Conservation (phyloP, 257 asterid genomes). For the Paraleonurus japonicus region DNA sequence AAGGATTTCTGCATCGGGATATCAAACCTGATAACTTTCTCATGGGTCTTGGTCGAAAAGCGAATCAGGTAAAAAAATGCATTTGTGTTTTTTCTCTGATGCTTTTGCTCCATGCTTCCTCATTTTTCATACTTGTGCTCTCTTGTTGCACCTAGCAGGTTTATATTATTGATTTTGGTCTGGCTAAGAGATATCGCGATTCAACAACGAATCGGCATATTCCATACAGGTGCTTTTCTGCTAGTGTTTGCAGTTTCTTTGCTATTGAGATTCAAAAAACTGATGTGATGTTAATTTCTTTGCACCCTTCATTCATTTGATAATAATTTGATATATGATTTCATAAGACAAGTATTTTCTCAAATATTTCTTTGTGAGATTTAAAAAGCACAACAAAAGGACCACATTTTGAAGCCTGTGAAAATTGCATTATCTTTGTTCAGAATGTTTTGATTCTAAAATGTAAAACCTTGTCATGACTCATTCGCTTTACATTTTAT, state of each 20-base stretch:
- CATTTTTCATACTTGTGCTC: slow-evolving; percentile 17
- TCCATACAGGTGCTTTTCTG: slow-evolving; percentile 73
- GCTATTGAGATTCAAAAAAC: slow-evolving; percentile 10
- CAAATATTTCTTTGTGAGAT: slow-evolving; percentile 17
- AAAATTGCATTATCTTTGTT: not conserved
- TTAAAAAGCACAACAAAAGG: not conserved
- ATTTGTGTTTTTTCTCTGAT: slow-evolving; percentile 9
- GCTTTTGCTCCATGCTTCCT: slow-evolving; percentile 5
- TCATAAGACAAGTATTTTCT: not conserved
- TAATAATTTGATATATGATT: slow-evolving; percentile 5
- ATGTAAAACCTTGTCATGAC: slow-evolving; percentile 5
- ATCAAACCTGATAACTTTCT: slow-evolving; percentile 95
- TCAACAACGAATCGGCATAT: slow-evolving; percentile 80
- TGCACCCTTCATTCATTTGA: not conserved
- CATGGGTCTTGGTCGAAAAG: slow-evolving; percentile 98
- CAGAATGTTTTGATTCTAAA: not conserved
- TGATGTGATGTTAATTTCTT: slow-evolving; percentile 25
- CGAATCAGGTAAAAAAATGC: slow-evolving; percentile 66
- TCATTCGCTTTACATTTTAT: slow-evolving; percentile 20
- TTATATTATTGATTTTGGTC: slow-evolving; percentile 91
- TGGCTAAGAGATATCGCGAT: slow-evolving; percentile 90
- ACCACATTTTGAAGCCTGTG: not conserved
- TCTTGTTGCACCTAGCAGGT: slow-evolving; percentile 45
- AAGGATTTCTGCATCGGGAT: slow-evolving; percentile 93
- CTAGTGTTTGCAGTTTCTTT: slow-evolving; percentile 21